Evolutionary conservation across 2,329 filamentous ascomycete species (phyloP).

Genomic region (Ilyonectria destructans): DNA sequence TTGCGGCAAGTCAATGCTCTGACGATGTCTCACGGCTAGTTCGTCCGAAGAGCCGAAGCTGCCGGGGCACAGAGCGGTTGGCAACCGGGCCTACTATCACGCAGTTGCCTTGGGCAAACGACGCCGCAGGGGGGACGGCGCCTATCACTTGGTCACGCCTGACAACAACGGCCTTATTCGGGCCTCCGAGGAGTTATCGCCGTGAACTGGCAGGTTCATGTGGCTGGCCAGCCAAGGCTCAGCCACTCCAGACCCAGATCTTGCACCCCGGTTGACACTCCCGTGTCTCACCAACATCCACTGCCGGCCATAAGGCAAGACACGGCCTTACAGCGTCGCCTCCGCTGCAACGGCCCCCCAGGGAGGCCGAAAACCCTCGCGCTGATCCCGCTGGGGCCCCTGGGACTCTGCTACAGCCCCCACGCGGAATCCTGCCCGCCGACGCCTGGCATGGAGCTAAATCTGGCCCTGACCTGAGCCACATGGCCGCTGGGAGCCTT

Average conservation of each 20-base stretch:
- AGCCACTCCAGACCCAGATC: slow-evolving; percentile 39
- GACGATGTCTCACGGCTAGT: slow-evolving; percentile 22
- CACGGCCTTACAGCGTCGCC: slow-evolving; percentile 30
- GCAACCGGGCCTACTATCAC: slow-evolving; percentile 6
- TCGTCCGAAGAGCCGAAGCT: slow-evolving; percentile 21
- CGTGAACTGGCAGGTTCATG: slow-evolving; percentile 11
- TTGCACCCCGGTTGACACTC: slow-evolving; percentile 51
- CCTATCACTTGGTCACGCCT: not conserved
- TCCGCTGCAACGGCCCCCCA: slow-evolving; percentile 24
- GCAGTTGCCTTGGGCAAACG: not conserved
- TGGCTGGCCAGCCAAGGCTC: slow-evolving; percentile 17
- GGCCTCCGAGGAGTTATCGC: slow-evolving; percentile 19
- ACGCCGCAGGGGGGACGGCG: not conserved
- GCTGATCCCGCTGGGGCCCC: not conserved
- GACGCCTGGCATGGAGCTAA: slow-evolving; percentile 11
- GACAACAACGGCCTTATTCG: not conserved
- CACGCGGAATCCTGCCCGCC: not conserved
- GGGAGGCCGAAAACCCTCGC: slow-evolving; percentile 10
- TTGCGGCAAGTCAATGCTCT: slow-evolving; percentile 12
- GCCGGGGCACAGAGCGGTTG: slow-evolving; percentile 1
- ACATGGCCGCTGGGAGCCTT: slow-evolving; percentile 33
- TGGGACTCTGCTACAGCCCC: not conserved
- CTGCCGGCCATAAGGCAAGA: slow-evolving; percentile 47
- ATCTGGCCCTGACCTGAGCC: slow-evolving; percentile 25
- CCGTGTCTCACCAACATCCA: slow-evolving; percentile 49